phyloP scores from a whole-genome alignment of 192 early-diverging fungal species.

The Piromyces sp. region DNA sequence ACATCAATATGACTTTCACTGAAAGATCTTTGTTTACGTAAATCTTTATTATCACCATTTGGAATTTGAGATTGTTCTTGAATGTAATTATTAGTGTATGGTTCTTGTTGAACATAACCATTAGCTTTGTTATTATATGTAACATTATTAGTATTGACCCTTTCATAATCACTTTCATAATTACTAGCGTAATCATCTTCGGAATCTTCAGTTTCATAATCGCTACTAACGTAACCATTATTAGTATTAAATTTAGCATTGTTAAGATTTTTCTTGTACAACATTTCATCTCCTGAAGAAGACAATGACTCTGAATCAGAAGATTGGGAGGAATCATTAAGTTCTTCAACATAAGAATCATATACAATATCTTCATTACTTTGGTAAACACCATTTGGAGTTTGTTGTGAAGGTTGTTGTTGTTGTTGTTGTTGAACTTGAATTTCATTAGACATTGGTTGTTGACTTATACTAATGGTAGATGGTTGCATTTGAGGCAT shows the following conservation, averaged over 20 bases:
- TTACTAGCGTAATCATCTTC: background rate
- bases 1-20: background rate
- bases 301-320: background rate
- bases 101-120: no score
- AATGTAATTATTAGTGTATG: background rate
- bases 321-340: background rate
- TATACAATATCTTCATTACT: background rate
- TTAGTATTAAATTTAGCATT: background rate
- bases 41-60: background rate
- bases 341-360: background rate
- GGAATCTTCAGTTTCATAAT: background rate
- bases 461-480: background rate
- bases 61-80: background rate
- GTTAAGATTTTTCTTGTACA: background rate
- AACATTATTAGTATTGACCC: background rate
- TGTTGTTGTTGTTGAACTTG: background rate
- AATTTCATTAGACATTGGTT: background rate
- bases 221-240: background rate
- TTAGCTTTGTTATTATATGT: background rate
- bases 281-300: background rate
- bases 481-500: background rate
- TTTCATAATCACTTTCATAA: background rate
- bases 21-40: background rate
- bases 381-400: background rate
- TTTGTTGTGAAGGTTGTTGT: background rate